Evolutionary conservation across 352 stramenopile species (phyloP).

Genomic region (Elongisporangium undulatum): DNA sequence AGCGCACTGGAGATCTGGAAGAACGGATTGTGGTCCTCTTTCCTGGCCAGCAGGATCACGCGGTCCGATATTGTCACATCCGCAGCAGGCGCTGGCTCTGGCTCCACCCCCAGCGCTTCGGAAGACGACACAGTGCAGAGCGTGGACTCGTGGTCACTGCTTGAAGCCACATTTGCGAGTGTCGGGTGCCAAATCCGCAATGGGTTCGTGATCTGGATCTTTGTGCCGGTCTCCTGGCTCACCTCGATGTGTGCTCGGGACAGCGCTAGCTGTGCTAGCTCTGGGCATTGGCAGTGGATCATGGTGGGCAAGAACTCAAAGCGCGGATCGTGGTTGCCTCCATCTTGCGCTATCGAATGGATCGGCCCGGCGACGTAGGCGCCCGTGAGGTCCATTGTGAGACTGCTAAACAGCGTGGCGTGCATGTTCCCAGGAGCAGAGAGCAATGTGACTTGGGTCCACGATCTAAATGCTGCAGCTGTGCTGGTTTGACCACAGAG

Average conservation of each 20-base stretch:
- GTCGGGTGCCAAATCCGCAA: background rate
- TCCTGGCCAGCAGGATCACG: conserved; percentile 12
- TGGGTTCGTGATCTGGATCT: background rate
- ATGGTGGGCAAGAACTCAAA: conserved; percentile 1
- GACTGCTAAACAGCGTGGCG: conserved; percentile 16
- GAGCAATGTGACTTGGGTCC: background rate
- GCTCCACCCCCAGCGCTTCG: background rate
- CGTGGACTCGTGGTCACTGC: background rate
- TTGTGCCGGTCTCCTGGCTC: conserved; percentile 1
- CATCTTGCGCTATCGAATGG: conserved; percentile 12
- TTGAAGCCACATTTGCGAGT: background rate
- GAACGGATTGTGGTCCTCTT: conserved; percentile 33
- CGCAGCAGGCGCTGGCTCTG: background rate
- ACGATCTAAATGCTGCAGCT: background rate
- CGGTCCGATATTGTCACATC: conserved; percentile 3
- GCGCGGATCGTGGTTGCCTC: conserved; percentile 5
- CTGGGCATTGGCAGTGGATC: conserved; percentile 4
- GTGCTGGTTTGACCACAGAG: background rate
- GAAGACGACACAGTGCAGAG: background rate
- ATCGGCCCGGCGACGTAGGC: conserved; percentile 18
- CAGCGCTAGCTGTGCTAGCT: background rate
- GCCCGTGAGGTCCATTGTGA: conserved; percentile 13
- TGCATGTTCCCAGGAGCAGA: conserved; percentile 1
- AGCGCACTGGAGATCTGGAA: conserved; percentile 26
- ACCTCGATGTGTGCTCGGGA: background rate